Percentiles rank a stretch among this genome's conserved stretches.
Evolutionary conservation across 2,329 filamentous ascomycete species (phyloP).

Genomic region (Atkinsonella hypoxylon): DNA sequence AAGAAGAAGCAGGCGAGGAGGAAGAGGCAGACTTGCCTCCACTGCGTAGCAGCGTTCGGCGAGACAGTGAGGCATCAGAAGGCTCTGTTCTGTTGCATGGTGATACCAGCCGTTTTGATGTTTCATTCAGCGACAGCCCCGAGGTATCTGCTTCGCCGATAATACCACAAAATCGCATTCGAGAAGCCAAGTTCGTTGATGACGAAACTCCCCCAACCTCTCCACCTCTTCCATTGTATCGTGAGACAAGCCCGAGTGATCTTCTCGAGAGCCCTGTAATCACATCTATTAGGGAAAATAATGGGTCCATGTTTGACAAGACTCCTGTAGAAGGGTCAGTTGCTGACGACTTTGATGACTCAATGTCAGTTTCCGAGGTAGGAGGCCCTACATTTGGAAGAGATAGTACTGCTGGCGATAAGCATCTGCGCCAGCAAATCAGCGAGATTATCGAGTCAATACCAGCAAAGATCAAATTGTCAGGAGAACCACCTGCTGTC

Average conservation of each 20-base stretch:
- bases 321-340: conserved; percentile 32
- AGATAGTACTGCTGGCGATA: conserved; percentile 37
- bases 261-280: conserved; percentile 36
- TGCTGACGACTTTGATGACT: conserved; percentile 34
- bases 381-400: conserved; percentile 14
- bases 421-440: conserved; percentile 69
- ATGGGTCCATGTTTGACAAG: conserved; percentile 24
- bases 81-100: conserved; percentile 28
- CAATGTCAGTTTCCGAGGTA: conserved; percentile 21
- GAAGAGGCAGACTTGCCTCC: conserved; percentile 25
- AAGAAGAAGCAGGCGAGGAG: conserved; percentile 10
- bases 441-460: conserved; percentile 66
- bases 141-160: conserved; percentile 33
- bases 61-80: conserved; percentile 21
- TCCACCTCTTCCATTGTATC: conserved; percentile 18
- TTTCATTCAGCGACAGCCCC: conserved; percentile 29
- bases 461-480: conserved; percentile 67
- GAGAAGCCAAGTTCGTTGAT: conserved; percentile 23
- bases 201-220: conserved; percentile 37
- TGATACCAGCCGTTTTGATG: conserved; percentile 25
- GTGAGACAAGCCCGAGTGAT: conserved; percentile 22
- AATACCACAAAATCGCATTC: conserved; percentile 17
- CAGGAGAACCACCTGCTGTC: conserved; percentile 36
- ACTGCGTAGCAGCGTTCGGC: conserved; percentile 18
- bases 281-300: conserved; percentile 27